Evolutionary conservation across 306 rosid species (phyloP).

Genomic region (Rubus parviflorus): DNA sequence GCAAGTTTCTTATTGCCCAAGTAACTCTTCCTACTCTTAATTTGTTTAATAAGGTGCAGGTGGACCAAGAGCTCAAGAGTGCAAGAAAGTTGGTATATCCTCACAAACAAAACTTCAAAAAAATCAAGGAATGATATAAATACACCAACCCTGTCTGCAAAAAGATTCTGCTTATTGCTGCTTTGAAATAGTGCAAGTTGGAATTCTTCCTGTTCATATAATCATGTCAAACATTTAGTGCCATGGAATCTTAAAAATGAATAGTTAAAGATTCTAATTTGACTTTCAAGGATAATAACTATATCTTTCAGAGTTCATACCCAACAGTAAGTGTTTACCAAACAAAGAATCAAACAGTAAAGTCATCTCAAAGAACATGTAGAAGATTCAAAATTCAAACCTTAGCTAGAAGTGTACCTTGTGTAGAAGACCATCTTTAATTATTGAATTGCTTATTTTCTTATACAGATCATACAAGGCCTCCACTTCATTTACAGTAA

Average conservation of each 20-base stretch:
- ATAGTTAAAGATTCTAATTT: not conserved
- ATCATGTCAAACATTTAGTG: constrained; percentile 11
- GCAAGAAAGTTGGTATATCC: no score
- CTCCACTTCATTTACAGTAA: constrained; percentile 77
- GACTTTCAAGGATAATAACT: not conserved
- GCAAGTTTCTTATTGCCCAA: not conserved
- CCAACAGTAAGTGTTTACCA: not conserved
- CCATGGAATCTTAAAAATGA: not conserved
- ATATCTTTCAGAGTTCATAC: not conserved
- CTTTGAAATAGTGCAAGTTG: constrained; percentile 58
- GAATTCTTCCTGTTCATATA: constrained; percentile 61
- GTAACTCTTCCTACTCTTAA: not conserved
- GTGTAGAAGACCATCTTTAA: constrained; percentile 60
- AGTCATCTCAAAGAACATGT: not conserved
- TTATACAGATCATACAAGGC: constrained; percentile 60
- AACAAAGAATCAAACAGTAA: not conserved
- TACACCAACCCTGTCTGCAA: constrained; percentile 60
- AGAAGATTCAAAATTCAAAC: constrained; percentile 4
- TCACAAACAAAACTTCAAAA: no score
- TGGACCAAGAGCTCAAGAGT: no score
- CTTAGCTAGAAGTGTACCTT: constrained; percentile 47
- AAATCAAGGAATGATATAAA: not conserved
- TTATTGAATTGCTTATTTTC: constrained; percentile 57
- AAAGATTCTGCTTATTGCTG: constrained; percentile 48
- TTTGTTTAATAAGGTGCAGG: no score